Conservation (phyloP, 495 filamentous ascomycete species). For the Penicillium atrosanguineum region DNA sequence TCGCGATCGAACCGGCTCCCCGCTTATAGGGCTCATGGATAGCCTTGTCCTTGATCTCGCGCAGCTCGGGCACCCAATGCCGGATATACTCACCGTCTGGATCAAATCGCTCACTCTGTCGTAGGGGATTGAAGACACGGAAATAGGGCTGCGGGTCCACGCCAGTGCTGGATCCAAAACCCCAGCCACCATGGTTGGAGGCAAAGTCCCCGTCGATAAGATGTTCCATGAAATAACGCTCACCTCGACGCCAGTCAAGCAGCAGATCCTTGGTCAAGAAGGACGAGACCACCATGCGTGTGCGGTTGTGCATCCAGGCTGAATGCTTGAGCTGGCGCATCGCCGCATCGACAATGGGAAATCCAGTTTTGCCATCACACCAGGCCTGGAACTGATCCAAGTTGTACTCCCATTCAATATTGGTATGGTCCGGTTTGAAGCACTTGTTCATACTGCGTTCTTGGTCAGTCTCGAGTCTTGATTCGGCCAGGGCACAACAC, state of each 20-base stretch:
- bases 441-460: constrained; percentile 82
- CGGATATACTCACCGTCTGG: constrained; percentile 56
- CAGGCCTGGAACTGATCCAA: constrained; percentile 65
- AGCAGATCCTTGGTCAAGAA: constrained; percentile 86
- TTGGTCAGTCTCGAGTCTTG: not conserved
- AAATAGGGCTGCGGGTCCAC: constrained; percentile 94
- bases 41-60: constrained; percentile 54
- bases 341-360: constrained; percentile 84
- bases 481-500: constrained; percentile 7
- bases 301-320: constrained; percentile 89
- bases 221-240: constrained; percentile 84
- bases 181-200: constrained; percentile 91
- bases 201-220: constrained; percentile 92
- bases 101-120: constrained; percentile 82
- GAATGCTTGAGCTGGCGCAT: constrained; percentile 76
- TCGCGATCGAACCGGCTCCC: constrained; percentile 55
- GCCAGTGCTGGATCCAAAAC: constrained; percentile 74
- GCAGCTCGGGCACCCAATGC: constrained; percentile 62
- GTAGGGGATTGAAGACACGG: constrained; percentile 81
- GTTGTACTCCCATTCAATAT: constrained; percentile 81
- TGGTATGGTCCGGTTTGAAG: constrained; percentile 83
- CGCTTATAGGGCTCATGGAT: constrained; percentile 79
- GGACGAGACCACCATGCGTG: constrained; percentile 83
- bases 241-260: constrained; percentile 88
- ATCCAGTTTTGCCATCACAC: constrained; percentile 77